Base-by-base conservation (phyloP, 2,329 filamentous ascomycete species). In the Zasmidium citrigriseum region DNA sequence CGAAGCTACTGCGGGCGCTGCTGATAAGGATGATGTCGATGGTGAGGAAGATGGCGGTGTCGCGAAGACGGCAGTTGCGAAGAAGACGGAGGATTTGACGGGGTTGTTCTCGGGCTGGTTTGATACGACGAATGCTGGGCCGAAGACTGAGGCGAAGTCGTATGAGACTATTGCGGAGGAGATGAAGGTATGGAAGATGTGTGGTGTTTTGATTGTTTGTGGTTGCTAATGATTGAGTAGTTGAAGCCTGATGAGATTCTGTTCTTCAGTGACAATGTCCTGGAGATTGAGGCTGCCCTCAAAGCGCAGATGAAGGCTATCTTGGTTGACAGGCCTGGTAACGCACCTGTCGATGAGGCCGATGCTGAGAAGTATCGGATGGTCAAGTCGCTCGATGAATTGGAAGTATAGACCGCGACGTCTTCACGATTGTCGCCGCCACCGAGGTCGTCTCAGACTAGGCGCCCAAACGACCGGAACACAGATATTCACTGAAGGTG, bases 201-300 rank as follows among this genome's bases (percentile, higher is more conserved):
- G 7, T 4, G 18, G 34, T 9, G 16, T 16, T 41, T 41, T 9
- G 34, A 10, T 41, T 9, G 23, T 51, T 5, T 27, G 20, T 52
- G 46, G 22, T 7, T 4, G 44, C 12, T 38, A 18, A 23, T n/a
- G 16, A 9, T 7, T n/a, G 14, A 10, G 79, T 29, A 76, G 66
- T 60, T 80, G 57, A 66, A 77, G 51, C 72, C 80, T 18, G 73
- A 72, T 11, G 78, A 83, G 56, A 89, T 89, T 78, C 78, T 91
- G n/a, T 95, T 95, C 72, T 77, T 93, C 60, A 93, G 89, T 68
- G 90, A 95, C 76, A 92, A 92, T 69, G 81, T 90, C 47, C 84
- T 83, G 69, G 81, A 82, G 67, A 76, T 79, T 50, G 71, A 75
- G 63, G 79, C 79, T 18, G 79, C 79, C 4, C 68, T 69, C 45